Evolutionary conservation across 345 rosid genomes (phyloP), one percentile per base, ranked within the genome.

Genomic region (Gossypium thurberi): DNA sequence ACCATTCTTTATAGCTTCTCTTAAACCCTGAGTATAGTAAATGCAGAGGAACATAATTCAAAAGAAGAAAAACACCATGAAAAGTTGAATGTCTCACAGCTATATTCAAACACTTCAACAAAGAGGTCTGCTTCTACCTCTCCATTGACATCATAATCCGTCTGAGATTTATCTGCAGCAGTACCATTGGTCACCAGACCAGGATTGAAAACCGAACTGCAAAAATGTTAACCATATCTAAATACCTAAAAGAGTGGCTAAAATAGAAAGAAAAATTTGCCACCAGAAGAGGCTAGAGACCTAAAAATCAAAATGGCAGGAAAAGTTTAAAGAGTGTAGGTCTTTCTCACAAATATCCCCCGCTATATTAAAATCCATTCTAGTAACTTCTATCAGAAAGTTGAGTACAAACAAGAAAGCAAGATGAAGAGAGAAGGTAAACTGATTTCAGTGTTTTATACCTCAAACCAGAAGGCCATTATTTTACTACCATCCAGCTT

Each of bases 1-100:
- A 74, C 88, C 93, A 80, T 90, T 92, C 85, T 95, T 95, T 76
- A 92, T 95, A 47, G 99, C 97, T 84, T 91, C 98, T 80, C 99
- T 86, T 76, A 92, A 81, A 72, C 99, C 98, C 99, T 92, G 56
- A 57, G 66, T 43, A 81, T 26, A 76, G 72, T 69, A 76, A 17
- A 73, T 33, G 62, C 74, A 51, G 4, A 17, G 69, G 63, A 56
- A 65, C 44, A 44, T 43, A 53, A 44, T 64, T 20, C 1, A 58
- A 58, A 59, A 59, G 33, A 7, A 57, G 23, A 6, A 50, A 71
- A 61, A 55, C 13, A 56, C 53, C n/a, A 33, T 5, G 46, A 17
- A 76, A 79, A 71, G 15, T 53, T 47, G 57, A 56, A 71, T 17
- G 2, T 23, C 76, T 33, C 51, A 70, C 8, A 17, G 66, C 13